Conservation (phyloP, 1,139 yeast genomes). For the Pneumocystis wakefieldiae region DNA sequence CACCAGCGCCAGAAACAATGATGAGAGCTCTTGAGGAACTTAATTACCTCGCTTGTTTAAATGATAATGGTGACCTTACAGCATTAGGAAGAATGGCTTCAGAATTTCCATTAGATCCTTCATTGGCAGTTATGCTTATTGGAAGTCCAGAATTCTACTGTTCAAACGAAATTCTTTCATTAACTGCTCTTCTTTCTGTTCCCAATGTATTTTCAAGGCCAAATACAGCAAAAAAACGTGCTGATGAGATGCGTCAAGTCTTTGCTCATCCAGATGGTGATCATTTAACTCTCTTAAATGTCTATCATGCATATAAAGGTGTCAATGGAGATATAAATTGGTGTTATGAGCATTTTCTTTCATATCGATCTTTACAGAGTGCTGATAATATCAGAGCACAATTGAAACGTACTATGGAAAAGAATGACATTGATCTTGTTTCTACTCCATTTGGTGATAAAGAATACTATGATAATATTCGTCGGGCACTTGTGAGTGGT, state of each 20-base stretch:
- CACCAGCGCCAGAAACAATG: conserved; percentile 99
- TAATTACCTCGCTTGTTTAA: conserved; percentile 74
- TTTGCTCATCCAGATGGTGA: conserved; percentile 95
- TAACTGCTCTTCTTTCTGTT: conserved; percentile 81
- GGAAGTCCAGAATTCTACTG: conserved; percentile 75
- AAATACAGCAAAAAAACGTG: conserved; percentile 68
- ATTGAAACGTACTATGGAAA: conserved; percentile 67
- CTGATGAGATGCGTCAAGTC: conserved; percentile 76
- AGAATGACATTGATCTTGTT: conserved; percentile 56
- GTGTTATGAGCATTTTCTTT: conserved; percentile 84
- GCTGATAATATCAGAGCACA: conserved; percentile 81
- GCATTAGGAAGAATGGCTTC: conserved; percentile 79
- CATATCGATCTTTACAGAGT: conserved; percentile 64
- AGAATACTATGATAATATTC: conserved; percentile 49
- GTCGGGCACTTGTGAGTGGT: conserved; percentile 82
- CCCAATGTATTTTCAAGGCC: conserved; percentile 95
- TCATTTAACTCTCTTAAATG: conserved; percentile 79
- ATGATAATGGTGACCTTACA: conserved; percentile 84
- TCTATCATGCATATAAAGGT: conserved; percentile 66
- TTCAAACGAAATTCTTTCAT: conserved; percentile 74
- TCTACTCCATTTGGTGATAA: conserved; percentile 59
- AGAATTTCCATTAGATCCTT: conserved; percentile 90
- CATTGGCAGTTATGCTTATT: conserved; percentile 83
- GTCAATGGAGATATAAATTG: conserved; percentile 40
- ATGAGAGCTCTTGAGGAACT: conserved; percentile 95